These are phyloP conservation scores for Aspergillus awamori DNA, from an alignment of 2,329 filamentous ascomycete genomes.

Conservation along the genomic window DNA sequence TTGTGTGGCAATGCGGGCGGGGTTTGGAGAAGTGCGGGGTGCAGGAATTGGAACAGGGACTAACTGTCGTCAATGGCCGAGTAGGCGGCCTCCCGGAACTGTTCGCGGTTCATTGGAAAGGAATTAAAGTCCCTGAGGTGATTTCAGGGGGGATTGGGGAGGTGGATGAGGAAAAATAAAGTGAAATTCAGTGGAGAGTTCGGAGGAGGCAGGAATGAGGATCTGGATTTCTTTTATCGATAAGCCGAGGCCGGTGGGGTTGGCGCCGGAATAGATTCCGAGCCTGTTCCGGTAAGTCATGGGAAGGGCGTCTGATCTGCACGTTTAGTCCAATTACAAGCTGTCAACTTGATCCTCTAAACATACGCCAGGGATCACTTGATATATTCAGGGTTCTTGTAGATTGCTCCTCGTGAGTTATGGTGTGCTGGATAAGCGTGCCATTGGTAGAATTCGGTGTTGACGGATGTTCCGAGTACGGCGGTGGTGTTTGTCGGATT, in stretches of 20 bases:
- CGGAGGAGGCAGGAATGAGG: not conserved
- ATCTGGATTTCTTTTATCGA: not conserved
- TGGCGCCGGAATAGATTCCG: not conserved
- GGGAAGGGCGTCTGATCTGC: not conserved
- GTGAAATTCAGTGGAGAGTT: not conserved
- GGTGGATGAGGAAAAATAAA: not conserved
- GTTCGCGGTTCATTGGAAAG: constrained; percentile 69
- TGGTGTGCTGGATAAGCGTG: no score
- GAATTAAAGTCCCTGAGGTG: not conserved
- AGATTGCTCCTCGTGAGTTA: no score
- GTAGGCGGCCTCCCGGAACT: constrained; percentile 77
- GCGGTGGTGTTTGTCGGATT: no score
- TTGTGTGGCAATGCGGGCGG: not conserved
- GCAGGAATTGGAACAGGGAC: constrained; percentile 32
- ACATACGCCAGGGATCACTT: no score
- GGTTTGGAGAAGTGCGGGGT: not conserved
- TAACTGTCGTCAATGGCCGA: constrained; percentile 80
- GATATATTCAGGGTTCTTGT: no score
- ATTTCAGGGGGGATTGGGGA: not conserved
- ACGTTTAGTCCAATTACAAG: not conserved
- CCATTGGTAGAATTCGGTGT: no score
- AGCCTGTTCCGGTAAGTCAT: not conserved
- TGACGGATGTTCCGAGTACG: no score
- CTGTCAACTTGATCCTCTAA: no score
- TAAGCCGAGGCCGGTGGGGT: not conserved